phyloP scores from a whole-genome alignment of 1,139 yeast species.

The Meyerozyma sp. region DNA sequence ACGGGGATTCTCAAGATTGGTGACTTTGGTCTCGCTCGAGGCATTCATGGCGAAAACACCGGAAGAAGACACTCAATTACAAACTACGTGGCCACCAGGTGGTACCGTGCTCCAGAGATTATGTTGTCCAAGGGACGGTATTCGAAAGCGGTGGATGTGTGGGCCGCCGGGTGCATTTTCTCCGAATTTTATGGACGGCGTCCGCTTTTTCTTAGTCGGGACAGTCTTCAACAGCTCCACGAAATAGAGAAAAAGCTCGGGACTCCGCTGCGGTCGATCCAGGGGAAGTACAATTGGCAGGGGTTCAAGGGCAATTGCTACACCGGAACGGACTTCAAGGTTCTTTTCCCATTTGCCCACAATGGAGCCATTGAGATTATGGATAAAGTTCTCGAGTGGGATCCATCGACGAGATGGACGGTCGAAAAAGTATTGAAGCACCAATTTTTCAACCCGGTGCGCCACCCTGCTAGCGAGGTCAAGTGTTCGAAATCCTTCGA shows the following conservation, averaged over 20 bases:
- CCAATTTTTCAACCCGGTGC: conserved; percentile 40
- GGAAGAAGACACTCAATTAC: conserved; percentile 51
- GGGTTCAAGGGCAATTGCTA: conserved; percentile 29
- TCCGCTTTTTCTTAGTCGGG: conserved; percentile 69
- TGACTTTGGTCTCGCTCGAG: conserved; percentile 87
- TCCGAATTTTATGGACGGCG: conserved; percentile 69
- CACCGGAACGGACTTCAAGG: conserved; percentile 38
- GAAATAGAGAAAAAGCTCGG: conserved; percentile 65
- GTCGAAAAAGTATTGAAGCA: conserved; percentile 52
- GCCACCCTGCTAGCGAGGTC: conserved; percentile 50
- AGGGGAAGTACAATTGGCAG: conserved; percentile 26
- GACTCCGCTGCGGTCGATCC: conserved; percentile 44
- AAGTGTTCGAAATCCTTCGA: conserved; percentile 45
- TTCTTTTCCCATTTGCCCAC: conserved; percentile 57
- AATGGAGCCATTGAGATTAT: conserved; percentile 43
- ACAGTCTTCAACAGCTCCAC: conserved; percentile 56
- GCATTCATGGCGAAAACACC: conserved; percentile 41
- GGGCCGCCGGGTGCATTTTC: conserved; percentile 87
- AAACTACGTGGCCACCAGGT: conserved; percentile 85
- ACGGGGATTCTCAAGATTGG: conserved; percentile 74
- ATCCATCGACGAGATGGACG: conserved; percentile 38
- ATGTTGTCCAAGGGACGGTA: conserved; percentile 62
- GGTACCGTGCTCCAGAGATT: conserved; percentile 96
- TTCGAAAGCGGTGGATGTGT: conserved; percentile 77
- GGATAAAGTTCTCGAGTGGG: conserved; percentile 57